phyloP scores from a whole-genome alignment of 2,329 filamentous ascomycete species.

The Xylariaceae sp. region DNA sequence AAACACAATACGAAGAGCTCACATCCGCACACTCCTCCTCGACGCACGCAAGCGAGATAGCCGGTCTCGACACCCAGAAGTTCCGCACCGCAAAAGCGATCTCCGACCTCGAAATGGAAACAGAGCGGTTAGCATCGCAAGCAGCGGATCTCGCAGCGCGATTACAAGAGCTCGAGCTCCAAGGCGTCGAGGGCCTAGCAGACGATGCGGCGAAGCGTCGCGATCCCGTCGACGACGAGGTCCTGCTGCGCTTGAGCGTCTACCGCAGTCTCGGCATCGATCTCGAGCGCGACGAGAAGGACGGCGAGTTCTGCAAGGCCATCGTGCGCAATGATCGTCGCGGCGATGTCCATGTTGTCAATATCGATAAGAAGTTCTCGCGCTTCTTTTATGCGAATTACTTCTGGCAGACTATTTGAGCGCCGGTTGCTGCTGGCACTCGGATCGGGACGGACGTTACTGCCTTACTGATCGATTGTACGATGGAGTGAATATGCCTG shows the following conservation, averaged over 20 bases:
- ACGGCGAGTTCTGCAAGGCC: constrained; percentile 78
- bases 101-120: constrained; percentile 84
- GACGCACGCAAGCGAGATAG: constrained; percentile 76
- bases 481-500: constrained; percentile 2
- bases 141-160: constrained; percentile 67
- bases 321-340: constrained; percentile 79
- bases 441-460: not conserved
- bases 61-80: constrained; percentile 84
- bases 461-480: not conserved
- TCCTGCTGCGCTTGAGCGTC: constrained; percentile 74
- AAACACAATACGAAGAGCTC: constrained; percentile 71
- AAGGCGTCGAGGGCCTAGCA: constrained; percentile 68
- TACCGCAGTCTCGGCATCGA: constrained; percentile 90
- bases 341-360: constrained; percentile 90
- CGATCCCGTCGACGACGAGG: constrained; percentile 56
- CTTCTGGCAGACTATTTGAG: constrained; percentile 82
- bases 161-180: constrained; percentile 76
- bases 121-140: constrained; percentile 80
- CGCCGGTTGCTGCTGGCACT: not conserved
- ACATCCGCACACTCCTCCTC: constrained; percentile 68
- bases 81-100: constrained; percentile 92
- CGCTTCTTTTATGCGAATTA: constrained; percentile 91
- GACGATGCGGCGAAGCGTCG: constrained; percentile 29
- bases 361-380: constrained; percentile 88
- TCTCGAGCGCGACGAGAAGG: constrained; percentile 66